Percentiles rank a stretch among this genome's conserved stretches.
These are phyloP conservation scores for Coprinopsis cinerea DNA, from an alignment of 768 basidiomycete genomes.

Conservation along the genomic window DNA sequence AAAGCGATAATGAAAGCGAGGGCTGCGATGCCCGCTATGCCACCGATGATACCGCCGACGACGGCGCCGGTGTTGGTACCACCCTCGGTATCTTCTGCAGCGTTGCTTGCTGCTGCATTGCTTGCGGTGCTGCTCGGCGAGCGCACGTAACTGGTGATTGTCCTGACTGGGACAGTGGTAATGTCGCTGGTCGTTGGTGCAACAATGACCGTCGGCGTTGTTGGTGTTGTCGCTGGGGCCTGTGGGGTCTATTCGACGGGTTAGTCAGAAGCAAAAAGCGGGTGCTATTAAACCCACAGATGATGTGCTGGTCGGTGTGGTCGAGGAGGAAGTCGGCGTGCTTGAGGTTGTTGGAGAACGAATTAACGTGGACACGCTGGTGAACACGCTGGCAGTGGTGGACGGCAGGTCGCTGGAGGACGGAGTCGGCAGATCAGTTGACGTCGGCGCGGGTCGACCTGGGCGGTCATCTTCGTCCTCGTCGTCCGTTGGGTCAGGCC, in stretches of 20 bases:
- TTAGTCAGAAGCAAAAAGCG: too few relatives aligned
- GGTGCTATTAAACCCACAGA: too few relatives aligned
- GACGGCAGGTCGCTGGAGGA: too few relatives aligned
- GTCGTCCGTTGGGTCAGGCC: neutral
- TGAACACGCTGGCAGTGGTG: too few relatives aligned
- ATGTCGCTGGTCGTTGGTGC: neutral
- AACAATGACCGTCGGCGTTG: neutral
- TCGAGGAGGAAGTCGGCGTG: too few relatives aligned
- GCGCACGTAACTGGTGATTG: neutral
- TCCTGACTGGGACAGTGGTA: neutral
- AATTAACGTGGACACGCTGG: too few relatives aligned
- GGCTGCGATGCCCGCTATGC: slow-evolving; percentile 35
- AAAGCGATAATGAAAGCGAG: slow-evolving; percentile 38
- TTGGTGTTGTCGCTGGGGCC: neutral
- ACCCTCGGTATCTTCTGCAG: neutral
- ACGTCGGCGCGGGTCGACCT: too few relatives aligned
- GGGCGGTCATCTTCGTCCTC: too few relatives aligned
- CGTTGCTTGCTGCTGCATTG: neutral
- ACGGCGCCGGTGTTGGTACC: slow-evolving; percentile 25
- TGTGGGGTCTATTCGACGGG: too few relatives aligned
- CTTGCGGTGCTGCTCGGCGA: slow-evolving; percentile 4
- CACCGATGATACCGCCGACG: slow-evolving; percentile 39
- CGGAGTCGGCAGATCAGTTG: too few relatives aligned
- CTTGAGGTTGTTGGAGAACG: too few relatives aligned
- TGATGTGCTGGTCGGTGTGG: too few relatives aligned